Evolutionary conservation across 208 protist species (phyloP).

Genomic region (Leishmania braziliensis): DNA sequence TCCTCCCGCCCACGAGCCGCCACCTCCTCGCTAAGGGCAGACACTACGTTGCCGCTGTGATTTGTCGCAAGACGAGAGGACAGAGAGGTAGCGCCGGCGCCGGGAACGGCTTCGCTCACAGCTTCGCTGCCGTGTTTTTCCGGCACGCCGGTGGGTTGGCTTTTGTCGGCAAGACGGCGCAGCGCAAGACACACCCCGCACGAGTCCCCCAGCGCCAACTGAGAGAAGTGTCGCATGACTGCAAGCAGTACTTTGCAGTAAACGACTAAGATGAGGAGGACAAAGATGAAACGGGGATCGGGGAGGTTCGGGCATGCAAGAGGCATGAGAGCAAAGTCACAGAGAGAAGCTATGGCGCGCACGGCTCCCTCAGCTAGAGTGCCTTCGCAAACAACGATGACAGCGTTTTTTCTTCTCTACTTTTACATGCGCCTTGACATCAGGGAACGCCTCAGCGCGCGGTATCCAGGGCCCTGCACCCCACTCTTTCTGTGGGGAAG

Average conservation of each 20-base stretch:
- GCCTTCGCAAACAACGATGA: neutral
- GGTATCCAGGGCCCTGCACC: neutral
- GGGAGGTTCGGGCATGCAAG: neutral
- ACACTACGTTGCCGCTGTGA: neutral
- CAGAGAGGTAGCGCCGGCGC: neutral
- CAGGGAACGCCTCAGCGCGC: neutral
- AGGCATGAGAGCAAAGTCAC: neutral
- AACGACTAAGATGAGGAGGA: neutral
- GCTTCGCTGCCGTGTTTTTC: neutral
- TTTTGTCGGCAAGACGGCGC: neutral
- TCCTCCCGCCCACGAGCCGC: neutral
- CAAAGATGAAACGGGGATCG: slow-evolving; percentile 6
- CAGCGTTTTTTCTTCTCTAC: fast-evolving
- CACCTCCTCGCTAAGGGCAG: neutral
- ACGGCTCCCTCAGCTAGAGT: neutral
- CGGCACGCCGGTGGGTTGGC: neutral
- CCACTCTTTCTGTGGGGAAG: neutral
- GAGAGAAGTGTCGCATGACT: neutral
- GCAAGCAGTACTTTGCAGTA: neutral
- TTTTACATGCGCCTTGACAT: neutral
- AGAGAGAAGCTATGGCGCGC: neutral
- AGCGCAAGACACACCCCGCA: neutral
- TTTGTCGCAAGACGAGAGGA: neutral
- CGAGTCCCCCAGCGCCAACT: no score
- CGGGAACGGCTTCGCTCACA: neutral